Conservation (phyloP, 1,284 basidiomycete genomes). For the Phaffia rhodozyma region DNA sequence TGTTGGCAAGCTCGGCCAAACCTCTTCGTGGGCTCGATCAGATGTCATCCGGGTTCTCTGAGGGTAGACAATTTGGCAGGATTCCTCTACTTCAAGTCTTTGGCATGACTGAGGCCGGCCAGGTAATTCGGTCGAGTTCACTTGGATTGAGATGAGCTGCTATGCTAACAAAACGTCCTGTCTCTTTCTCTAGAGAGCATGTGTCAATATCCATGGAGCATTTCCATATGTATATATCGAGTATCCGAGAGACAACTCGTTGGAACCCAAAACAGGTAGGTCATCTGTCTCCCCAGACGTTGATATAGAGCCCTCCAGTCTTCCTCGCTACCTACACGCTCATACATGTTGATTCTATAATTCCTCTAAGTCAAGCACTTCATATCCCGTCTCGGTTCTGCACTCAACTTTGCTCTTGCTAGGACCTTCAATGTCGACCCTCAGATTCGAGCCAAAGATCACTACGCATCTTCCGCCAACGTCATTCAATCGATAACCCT, state of each 20-base stretch:
- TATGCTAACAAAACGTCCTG: neutral
- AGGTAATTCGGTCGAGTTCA: constrained; percentile 4
- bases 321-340: neutral
- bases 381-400: constrained; percentile 51
- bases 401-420: constrained; percentile 63
- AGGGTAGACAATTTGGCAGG: neutral
- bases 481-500: constrained; percentile 53
- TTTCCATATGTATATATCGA: constrained; percentile 69
- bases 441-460: constrained; percentile 14
- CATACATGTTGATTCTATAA: constrained; percentile 16
- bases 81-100: constrained; percentile 13
- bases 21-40: constrained; percentile 11
- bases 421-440: neutral
- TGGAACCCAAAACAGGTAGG: constrained; percentile 44
- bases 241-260: constrained; percentile 43
- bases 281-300: neutral
- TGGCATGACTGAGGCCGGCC: constrained; percentile 15
- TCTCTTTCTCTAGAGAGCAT: constrained; percentile 8
- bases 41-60: constrained; percentile 1
- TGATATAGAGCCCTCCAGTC: neutral
- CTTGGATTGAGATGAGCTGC: no score
- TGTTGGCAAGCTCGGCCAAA: neutral
- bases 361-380: constrained; percentile 50
- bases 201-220: constrained; percentile 17
- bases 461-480: constrained; percentile 24